Conservation (phyloP, 495 filamentous ascomycete species). For the Rostrohypoxylon terebratum region DNA sequence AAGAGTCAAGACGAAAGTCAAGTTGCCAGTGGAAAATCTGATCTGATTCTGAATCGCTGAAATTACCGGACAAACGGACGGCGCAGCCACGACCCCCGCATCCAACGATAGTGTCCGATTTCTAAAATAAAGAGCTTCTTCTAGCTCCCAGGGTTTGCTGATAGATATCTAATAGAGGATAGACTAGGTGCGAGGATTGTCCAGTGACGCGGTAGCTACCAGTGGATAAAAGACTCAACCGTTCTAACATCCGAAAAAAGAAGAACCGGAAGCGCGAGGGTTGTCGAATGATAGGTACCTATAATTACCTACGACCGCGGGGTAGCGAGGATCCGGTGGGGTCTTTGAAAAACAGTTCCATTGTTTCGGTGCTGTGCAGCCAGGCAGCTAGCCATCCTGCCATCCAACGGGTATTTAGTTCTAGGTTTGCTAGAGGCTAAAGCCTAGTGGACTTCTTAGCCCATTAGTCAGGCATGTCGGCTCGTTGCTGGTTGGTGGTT, state of each 20-base stretch:
- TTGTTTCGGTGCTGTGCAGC: constrained; percentile 19
- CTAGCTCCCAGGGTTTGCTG: constrained; percentile 1
- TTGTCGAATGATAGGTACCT: constrained; percentile 24
- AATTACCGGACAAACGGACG: constrained; percentile 36
- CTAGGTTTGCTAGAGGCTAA: too few relatives aligned
- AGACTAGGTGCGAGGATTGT: not conserved
- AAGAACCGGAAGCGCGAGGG: not conserved
- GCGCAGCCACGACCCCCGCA: constrained; percentile 27
- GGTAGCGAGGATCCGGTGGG: constrained; percentile 26
- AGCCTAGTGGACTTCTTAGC: not conserved
- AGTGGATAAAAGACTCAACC: constrained; percentile 11
- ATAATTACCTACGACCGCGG: constrained; percentile 30
- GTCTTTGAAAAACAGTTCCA: constrained; percentile 9
- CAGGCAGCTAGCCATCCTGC: not conserved
- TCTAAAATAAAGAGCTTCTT: constrained; percentile 16
- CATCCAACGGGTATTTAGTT: too few relatives aligned
- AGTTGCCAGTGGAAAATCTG: not conserved
- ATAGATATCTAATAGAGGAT: not conserved
- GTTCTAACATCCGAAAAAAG: constrained; percentile 17
- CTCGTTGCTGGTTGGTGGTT: not conserved
- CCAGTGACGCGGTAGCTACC: not conserved
- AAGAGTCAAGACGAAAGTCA: constrained; percentile 2
- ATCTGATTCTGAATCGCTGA: not conserved
- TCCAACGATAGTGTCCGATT: constrained; percentile 18
- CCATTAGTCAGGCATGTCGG: not conserved